Evolutionary conservation across 768 basidiomycete species (phyloP).

Genomic region (Tulasnella sp.): DNA sequence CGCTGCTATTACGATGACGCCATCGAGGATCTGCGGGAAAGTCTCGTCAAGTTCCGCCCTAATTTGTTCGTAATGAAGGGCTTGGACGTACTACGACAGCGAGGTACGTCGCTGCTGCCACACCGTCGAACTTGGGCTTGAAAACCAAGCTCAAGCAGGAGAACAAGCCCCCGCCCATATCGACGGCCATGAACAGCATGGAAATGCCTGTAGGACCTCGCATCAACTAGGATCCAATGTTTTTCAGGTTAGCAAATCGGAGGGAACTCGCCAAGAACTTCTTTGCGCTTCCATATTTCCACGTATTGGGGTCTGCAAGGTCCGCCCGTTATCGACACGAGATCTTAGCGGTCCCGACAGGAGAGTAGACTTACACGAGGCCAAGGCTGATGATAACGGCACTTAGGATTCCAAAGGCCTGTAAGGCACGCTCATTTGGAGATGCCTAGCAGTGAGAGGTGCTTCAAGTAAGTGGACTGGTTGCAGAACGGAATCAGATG

Average conservation of each 20-base stretch:
- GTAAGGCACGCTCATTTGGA: conserved; percentile 15
- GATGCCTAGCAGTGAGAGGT: neutral
- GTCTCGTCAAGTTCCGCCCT: neutral
- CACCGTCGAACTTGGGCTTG: conserved; percentile 46
- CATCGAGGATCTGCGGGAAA: conserved; percentile 13
- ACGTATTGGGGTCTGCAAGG: conserved; percentile 49
- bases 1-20: conserved; percentile 12
- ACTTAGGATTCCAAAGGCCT: conserved; percentile 50
- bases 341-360: neutral
- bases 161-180: conserved; percentile 60
- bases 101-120: conserved; percentile 51
- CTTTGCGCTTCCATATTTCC: conserved; percentile 47
- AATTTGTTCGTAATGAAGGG: neutral
- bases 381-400: conserved; percentile 44
- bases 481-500: conserved; percentile 3
- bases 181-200: conserved; percentile 54
- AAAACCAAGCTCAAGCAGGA: conserved; percentile 59
- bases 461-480: neutral
- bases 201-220: conserved; percentile 43
- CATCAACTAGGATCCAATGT: conserved; percentile 30
- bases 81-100: conserved; percentile 42
- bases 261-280: conserved; percentile 15
- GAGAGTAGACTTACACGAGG: conserved; percentile 28
- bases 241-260: neutral
- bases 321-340: neutral